These are phyloP conservation scores for Sequoia sempervirens DNA, from an alignment of 75 land plant species.

Conservation along the genomic window DNA sequence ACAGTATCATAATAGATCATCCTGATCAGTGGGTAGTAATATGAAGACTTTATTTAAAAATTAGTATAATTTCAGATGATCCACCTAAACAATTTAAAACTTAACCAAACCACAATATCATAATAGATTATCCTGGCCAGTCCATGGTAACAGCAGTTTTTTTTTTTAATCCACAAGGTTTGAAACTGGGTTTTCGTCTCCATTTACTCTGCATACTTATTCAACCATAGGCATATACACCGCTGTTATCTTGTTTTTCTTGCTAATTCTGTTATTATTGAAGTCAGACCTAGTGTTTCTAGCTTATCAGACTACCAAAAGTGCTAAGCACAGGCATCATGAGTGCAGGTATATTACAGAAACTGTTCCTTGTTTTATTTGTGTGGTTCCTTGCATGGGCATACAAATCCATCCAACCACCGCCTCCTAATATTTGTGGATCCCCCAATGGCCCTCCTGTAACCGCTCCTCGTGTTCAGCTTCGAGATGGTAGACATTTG, in stretches of 20 bases:
- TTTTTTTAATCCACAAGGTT: not conserved
- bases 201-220: not conserved
- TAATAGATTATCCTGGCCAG: too few relatives aligned
- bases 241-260: not conserved
- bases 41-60: too few relatives aligned
- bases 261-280: conserved; percentile 5
- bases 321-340: conserved; percentile 11
- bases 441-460: conserved; percentile 68
- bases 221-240: not conserved
- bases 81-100: too few relatives aligned
- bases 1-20: too few relatives aligned
- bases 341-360: conserved; percentile 17
- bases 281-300: not conserved
- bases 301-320: not conserved
- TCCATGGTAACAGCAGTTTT: too few relatives aligned
- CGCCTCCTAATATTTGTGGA: conserved; percentile 59
- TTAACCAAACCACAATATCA: too few relatives aligned
- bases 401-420: conserved; percentile 53
- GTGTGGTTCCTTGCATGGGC: conserved; percentile 29
- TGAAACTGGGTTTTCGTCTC: not conserved
- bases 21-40: too few relatives aligned
- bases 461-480: conserved; percentile 71
- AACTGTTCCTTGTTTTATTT: conserved; percentile 13
- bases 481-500: conserved; percentile 76
- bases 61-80: too few relatives aligned